These are phyloP conservation scores for Colletotrichum paranaense DNA, from an alignment of 2,329 filamentous ascomycete genomes.

Conservation along the genomic window DNA sequence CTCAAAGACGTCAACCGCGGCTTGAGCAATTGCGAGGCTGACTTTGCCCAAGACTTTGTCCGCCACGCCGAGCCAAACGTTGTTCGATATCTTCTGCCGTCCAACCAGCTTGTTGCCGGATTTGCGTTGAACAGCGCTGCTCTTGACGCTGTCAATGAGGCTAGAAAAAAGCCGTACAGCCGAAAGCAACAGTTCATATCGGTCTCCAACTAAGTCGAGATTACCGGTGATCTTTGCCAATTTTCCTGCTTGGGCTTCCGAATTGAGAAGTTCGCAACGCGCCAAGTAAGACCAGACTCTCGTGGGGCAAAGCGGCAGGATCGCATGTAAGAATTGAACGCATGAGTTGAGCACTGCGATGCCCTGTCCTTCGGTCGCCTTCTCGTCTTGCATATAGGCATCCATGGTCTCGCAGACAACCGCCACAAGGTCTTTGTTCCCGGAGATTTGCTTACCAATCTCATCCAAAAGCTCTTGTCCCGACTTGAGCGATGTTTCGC, in stretches of 20 bases:
- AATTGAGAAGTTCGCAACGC: constrained; percentile 82
- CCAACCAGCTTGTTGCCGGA: constrained; percentile 60
- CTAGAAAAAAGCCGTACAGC: constrained; percentile 80
- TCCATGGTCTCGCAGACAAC: constrained; percentile 90
- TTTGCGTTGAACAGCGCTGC: constrained; percentile 75
- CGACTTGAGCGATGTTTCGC: constrained; percentile 40
- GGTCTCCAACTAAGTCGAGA: constrained; percentile 80
- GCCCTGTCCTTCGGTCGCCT: constrained; percentile 67
- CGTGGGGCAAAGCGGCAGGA: constrained; percentile 80
- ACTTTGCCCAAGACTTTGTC: constrained; percentile 81
- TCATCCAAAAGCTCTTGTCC: constrained; percentile 66
- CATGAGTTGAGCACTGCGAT: constrained; percentile 77
- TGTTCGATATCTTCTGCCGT: constrained; percentile 59
- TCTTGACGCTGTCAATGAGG: constrained; percentile 80
- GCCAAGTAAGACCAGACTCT: constrained; percentile 91
- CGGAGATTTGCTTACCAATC: constrained; percentile 62
- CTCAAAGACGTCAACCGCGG: constrained; percentile 85
- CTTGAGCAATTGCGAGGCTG: constrained; percentile 77
- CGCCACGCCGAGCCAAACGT: constrained; percentile 77
- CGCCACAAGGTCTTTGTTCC: constrained; percentile 79
- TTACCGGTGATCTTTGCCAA: constrained; percentile 84
- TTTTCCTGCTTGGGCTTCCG: constrained; percentile 79
- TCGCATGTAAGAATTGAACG: constrained; percentile 80
- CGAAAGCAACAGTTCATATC: constrained; percentile 81
- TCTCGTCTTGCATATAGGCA: constrained; percentile 69